Base-by-base conservation (phyloP, 2,329 filamentous ascomycete genomes). In the Clarireedia monteithiana region DNA sequence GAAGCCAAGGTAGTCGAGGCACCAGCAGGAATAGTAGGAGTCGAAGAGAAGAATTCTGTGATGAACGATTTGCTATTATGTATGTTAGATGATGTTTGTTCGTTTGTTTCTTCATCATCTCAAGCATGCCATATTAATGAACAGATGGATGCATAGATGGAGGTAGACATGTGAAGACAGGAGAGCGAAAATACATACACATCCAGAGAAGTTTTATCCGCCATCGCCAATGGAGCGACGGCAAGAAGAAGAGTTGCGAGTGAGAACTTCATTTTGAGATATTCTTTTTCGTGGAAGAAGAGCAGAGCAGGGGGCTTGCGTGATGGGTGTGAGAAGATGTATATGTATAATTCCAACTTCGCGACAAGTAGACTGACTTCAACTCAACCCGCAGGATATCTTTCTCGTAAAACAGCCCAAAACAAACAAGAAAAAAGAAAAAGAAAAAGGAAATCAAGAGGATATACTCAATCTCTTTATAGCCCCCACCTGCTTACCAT, bases 1-100 rank as follows among this genome's bases (percentile, higher is more conserved):
- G 50, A 47, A 15, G 63, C 63, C 6, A 66, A 58, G 9, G 61
- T 59, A 9, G 64, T 66, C 4, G 60, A 62, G n/a, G 53, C 48
- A 5, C 60, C 58, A 27, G 54, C 56, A 2, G 53, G 49, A 58
- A 66, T 44, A 4, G 45, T 46, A 7, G 62, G 63, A 2, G 62
- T 62, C 2, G 38, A 10, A 7, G 58, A 54, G 54, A 58, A 64
- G 58, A 61, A 65, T 0, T 40, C 15, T 2, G 62, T 61, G 38
- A 64, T 63, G 4, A 63, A 56, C 7, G 62, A 61, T 12, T 14
- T 48, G 24, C 63, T 65, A 45, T 53, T 26, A 9, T 4, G 17
- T 17, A 17, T 5, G 38, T 40, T 15, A 15, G 38, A 14, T 38
- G 38, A 30, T 30, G 27, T 9, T 30, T 30, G 7, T 30, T 30